These are phyloP conservation scores for Aureobasidium sp. DNA, from an alignment of 2,329 filamentous ascomycete species.

Conservation along the genomic window DNA sequence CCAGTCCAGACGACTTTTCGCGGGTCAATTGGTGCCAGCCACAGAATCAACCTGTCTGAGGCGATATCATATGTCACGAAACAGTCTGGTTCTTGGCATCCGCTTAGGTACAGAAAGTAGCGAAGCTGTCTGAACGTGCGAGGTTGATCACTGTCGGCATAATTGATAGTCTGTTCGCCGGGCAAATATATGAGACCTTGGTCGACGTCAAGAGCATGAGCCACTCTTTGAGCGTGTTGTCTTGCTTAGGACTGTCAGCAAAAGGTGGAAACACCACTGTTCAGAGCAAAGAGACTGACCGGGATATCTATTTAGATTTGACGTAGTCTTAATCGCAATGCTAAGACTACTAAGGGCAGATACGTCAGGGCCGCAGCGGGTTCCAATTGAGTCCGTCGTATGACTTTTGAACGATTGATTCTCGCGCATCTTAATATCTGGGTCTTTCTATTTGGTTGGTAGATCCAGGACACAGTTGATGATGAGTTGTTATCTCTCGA, in stretches of 20 bases:
- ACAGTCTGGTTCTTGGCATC: constrained; percentile 73
- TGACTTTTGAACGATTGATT: neutral
- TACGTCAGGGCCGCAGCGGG: neutral
- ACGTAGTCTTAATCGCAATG: constrained; percentile 12
- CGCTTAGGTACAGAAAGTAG: constrained; percentile 91
- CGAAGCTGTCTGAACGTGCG: constrained; percentile 55
- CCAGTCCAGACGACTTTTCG: constrained; percentile 90
- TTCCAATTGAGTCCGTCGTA: neutral
- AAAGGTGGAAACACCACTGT: neutral
- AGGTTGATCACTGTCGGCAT: constrained; percentile 54
- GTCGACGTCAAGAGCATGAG: constrained; percentile 28
- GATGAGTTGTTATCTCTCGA: constrained; percentile 1
- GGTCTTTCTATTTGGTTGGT: neutral
- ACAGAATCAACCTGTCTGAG: constrained; percentile 68
- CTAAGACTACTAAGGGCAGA: neutral
- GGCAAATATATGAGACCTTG: constrained; percentile 51
- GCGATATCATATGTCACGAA: constrained; percentile 74
- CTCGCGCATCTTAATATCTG: neutral
- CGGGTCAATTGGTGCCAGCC: constrained; percentile 82
- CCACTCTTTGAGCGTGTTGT: constrained; percentile 18
- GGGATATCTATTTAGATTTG: constrained; percentile 19
- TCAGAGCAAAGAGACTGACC: neutral
- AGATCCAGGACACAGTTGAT: neutral
- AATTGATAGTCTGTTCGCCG: constrained; percentile 43
- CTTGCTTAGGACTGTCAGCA: constrained; percentile 9